Evolutionary conservation across 352 stramenopile species (phyloP), one percentile per base, ranked within the genome.

Genomic region (Blastocystis sp.): DNA sequence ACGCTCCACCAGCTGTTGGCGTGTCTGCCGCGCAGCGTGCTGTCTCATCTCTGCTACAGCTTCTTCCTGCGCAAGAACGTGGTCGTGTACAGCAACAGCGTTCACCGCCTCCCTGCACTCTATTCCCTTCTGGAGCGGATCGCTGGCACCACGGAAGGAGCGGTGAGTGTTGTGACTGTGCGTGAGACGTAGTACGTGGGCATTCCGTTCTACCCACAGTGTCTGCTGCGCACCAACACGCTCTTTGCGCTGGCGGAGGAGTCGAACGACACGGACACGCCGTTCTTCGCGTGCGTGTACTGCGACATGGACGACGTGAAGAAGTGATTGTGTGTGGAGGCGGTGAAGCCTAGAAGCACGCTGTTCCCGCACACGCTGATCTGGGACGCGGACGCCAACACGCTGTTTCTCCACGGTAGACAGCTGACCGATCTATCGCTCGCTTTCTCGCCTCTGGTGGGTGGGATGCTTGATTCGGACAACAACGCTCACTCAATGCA

Each of bases 281-380:
- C 74, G 10, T 62, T 85, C 35, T 85, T 85, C n/a, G 55, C 60
- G 2, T 85, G 74, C 45, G 41, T 85, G 21, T 39, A 69, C 51
- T 33, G 41, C 29, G 31, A 19, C 24, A 33, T 4, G 21, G 39
- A 31, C 41, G 24, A 29, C 12, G 2, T 67, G n/a, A 67, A 31
- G 51, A 41, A 70, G 74, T 85, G 24, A 13, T 10, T 13, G 37
- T 45, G 55, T 2, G 13, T 10, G 33, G 26, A 9, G 21, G 19
- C 1, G 6, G 41, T 67, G 26, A 85, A 6, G 21, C 37, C 3
- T 29, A 85, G 74, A n/a, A n/a, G 45, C 4, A 69, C 37, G 24
- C 55, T 41, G 3, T 29, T 77, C 6, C 74, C 31, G 4, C 50
- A 69, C 12, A 19, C 29, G 6, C 33, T 67, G 59, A 16, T 85